Conservation (phyloP, 495 filamentous ascomycete genomes). For the Penicillium flavigenum region DNA sequence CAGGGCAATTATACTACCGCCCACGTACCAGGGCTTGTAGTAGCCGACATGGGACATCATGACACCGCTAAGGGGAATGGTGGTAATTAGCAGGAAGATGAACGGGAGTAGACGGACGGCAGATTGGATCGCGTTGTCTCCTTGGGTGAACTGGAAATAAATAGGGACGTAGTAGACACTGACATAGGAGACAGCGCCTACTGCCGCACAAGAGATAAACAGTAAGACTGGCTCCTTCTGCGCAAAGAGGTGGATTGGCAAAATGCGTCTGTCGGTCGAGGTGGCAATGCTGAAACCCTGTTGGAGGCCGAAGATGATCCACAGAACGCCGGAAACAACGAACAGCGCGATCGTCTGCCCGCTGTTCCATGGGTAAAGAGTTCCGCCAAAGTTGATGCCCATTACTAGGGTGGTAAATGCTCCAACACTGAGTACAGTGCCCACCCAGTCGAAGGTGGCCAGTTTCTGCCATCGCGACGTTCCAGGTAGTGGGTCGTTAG, state of each 20-base stretch:
- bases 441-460: constrained; percentile 33
- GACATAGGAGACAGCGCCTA: constrained; percentile 27
- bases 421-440: constrained; percentile 28
- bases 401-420: constrained; percentile 28
- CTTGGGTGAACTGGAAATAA: constrained; percentile 47
- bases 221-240: constrained; percentile 41
- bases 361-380: constrained; percentile 30
- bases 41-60: constrained; percentile 49
- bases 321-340: constrained; percentile 22
- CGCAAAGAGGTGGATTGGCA: constrained; percentile 49
- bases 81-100: constrained; percentile 24
- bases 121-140: constrained; percentile 35
- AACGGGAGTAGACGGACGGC: constrained; percentile 40
- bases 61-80: constrained; percentile 29
- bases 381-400: constrained; percentile 35
- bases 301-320: constrained; percentile 33
- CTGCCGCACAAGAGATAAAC: constrained; percentile 38
- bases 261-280: constrained; percentile 40
- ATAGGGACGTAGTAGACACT: constrained; percentile 53
- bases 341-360: constrained; percentile 27
- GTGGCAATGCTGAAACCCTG: constrained; percentile 54
- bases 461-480: constrained; percentile 37
- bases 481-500: constrained; percentile 43
- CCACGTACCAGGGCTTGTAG: constrained; percentile 54
- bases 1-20: constrained; percentile 27